Base-by-base conservation (phyloP, 495 filamentous ascomycete species). In the Poronia punctata region DNA sequence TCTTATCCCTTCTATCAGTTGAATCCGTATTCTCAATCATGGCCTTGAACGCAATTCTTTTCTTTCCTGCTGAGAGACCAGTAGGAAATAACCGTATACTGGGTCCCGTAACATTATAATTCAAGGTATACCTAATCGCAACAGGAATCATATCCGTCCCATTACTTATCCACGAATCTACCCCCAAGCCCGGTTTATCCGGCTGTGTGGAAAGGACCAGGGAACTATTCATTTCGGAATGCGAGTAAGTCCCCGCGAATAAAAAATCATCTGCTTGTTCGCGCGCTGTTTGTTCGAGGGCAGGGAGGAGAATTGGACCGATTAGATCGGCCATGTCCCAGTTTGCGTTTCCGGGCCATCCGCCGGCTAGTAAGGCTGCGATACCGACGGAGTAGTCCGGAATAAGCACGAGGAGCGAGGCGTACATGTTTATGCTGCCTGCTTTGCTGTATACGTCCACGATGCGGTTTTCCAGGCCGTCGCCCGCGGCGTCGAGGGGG, bases 311-410 rank as follows among this genome's bases (percentile, higher is more conserved):
- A 3, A 52, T 45, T 34, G 46, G 38, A 14, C 74, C 76, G 11
- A 76, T 35, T 0, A 65, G 41, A 44, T 72, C 67, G 12, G 56
- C 57, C 1, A 67, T 57, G 38, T 67, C 67, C 39, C 67, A 70
- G 38, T 74, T 75, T 20, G 62, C 59, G 38, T 73, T 60, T 6
- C 62, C 64, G 0, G 74, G 75, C 47, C 75, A 66, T 16, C 52
- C 59, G 50, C 76, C 52, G 18, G 63, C 55, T 26, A 58, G 38
- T 37, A 57, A 34, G 38, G 53, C 25, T 9, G 30, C 65, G 59
- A 57, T 70, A 45, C 48, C 75, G 17, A 72, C 56, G 34, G 64
- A 62, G 58, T 74, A 73, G 53, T 79, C 77, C 1, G 75, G 74
- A 11, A 70, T 60, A 0, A 80, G 61, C 8, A 60, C 64, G 0